Percentiles rank a stretch among this genome's conserved stretches.
These are phyloP conservation scores for Cystobasidium pallidum DNA, from an alignment of 1,284 basidiomycete genomes.

Conservation along the genomic window DNA sequence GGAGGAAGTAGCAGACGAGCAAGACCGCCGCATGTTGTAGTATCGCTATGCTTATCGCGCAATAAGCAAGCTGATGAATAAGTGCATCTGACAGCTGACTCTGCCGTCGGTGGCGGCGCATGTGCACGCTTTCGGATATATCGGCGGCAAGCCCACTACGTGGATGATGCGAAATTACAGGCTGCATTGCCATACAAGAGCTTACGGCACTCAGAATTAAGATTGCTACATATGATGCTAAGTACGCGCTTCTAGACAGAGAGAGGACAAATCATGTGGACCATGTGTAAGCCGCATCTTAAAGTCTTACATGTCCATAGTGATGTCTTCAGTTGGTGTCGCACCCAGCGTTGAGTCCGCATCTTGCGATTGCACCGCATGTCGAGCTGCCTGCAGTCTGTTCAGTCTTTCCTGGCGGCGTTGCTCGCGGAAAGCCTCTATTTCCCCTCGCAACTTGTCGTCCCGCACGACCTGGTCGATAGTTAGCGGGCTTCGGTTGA, in stretches of 20 bases:
- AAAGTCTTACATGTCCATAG: neutral
- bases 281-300: too few relatives aligned
- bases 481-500: conserved; percentile 58
- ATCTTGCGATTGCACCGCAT: conserved; percentile 13
- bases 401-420: conserved; percentile 36
- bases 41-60: neutral
- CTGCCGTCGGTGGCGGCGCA: neutral
- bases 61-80: neutral
- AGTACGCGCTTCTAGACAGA: too few relatives aligned
- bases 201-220: neutral
- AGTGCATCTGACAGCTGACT: neutral
- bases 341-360: neutral
- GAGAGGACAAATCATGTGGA: too few relatives aligned
- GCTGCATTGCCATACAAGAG: neutral
- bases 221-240: neutral
- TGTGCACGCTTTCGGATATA: neutral
- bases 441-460: conserved; percentile 46
- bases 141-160: neutral
- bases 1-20: too few relatives aligned
- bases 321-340: neutral
- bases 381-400: conserved; percentile 18
- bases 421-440: conserved; percentile 45
- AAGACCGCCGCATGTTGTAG: neutral
- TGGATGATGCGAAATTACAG: neutral
- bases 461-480: conserved; percentile 56